Percentiles rank a stretch among this genome's conserved stretches.
Conservation (phyloP, 306 rosid genomes). For the Gillenia trifoliata region DNA sequence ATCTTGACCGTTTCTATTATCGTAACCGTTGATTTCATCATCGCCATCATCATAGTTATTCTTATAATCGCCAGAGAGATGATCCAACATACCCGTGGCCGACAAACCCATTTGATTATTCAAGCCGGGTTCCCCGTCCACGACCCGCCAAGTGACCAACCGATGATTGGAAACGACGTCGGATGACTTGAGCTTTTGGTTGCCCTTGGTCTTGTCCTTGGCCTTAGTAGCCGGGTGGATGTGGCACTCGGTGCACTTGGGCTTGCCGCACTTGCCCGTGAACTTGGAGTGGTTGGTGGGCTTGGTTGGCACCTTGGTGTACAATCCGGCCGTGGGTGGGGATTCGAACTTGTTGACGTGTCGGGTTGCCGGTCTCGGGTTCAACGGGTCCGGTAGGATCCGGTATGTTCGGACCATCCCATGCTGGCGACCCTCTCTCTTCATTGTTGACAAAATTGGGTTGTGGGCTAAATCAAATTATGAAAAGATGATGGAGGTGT, state of each 20-base stretch:
- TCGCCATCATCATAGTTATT: neutral
- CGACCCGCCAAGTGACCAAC: constrained; percentile 32
- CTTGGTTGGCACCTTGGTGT: constrained; percentile 52
- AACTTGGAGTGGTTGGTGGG: constrained; percentile 78
- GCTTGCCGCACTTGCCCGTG: constrained; percentile 55
- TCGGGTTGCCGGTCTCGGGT: constrained; percentile 41
- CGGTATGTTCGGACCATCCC: constrained; percentile 56
- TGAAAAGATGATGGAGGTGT: neutral
- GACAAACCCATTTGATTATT: constrained; percentile 19
- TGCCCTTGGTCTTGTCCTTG: constrained; percentile 53
- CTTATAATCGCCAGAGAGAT: neutral
- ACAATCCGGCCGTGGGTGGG: constrained; percentile 52
- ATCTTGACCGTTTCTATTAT: neutral
- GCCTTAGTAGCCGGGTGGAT: constrained; percentile 53
- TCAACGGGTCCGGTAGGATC: constrained; percentile 38
- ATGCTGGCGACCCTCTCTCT: constrained; percentile 79
- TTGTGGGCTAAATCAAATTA: constrained; percentile 5
- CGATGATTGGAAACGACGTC: constrained; percentile 22
- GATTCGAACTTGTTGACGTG: constrained; percentile 30
- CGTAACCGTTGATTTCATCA: neutral
- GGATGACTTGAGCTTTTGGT: constrained; percentile 32
- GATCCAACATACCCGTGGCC: constrained; percentile 37
- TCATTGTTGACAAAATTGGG: constrained; percentile 38
- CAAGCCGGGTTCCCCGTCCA: constrained; percentile 7
- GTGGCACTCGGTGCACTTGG: constrained; percentile 42